These are phyloP conservation scores for Kodamaea leandrae DNA, from an alignment of 805 yeast species.

Conservation along the genomic window DNA sequence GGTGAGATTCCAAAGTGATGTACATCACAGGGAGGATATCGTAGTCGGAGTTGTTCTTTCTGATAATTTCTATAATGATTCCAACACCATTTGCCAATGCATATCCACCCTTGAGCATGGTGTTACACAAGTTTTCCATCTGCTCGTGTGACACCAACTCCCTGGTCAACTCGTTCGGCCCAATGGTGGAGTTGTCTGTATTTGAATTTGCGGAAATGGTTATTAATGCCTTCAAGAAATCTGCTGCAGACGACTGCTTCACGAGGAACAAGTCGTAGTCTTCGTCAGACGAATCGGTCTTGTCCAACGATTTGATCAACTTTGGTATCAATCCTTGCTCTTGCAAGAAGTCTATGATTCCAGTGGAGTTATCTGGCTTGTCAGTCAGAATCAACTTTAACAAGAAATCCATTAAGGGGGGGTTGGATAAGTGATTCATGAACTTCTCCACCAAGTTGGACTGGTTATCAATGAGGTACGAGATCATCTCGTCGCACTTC, in stretches of 20 bases:
- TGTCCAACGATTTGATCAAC: conserved; percentile 35
- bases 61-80: conserved; percentile 43
- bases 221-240: conserved; percentile 43
- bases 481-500: conserved; percentile 48
- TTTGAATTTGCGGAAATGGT: conserved; percentile 47
- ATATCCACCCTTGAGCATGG: conserved; percentile 46
- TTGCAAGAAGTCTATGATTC: conserved; percentile 45
- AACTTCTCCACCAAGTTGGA: conserved; percentile 40
- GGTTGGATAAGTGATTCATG: conserved; percentile 43
- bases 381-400: conserved; percentile 44
- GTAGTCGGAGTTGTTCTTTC: conserved; percentile 46
- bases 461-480: conserved; percentile 43
- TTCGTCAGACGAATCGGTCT: conserved; percentile 2
- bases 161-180: conserved; percentile 46
- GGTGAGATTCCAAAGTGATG: conserved; percentile 44
- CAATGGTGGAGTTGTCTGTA: conserved; percentile 45
- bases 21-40: conserved; percentile 45
- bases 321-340: conserved; percentile 36
- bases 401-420: conserved; percentile 47
- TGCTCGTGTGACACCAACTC: conserved; percentile 39
- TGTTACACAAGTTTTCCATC: conserved; percentile 34
- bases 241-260: conserved; percentile 43
- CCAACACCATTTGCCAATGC: conserved; percentile 51
- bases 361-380: conserved; percentile 46
- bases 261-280: conserved; percentile 23